phyloP scores from a whole-genome alignment of 225 moss, liverwort and hornwort species.

The Pseudisothecium myosuroides region DNA sequence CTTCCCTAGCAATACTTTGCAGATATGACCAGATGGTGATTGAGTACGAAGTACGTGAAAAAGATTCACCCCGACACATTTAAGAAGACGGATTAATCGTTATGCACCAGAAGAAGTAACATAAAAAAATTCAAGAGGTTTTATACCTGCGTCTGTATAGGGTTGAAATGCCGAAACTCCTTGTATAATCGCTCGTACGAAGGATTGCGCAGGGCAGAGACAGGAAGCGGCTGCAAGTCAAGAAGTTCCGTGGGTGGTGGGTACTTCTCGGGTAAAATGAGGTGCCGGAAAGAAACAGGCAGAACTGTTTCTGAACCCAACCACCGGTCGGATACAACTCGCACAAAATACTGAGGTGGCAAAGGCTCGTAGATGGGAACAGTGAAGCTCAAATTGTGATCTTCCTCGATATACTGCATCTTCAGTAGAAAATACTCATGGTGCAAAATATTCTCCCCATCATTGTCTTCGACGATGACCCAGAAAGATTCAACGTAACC shows the following conservation, averaged over 20 bases:
- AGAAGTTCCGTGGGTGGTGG: conserved; percentile 94
- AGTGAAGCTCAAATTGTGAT: conserved; percentile 83
- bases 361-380: conserved; percentile 91
- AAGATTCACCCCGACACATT: not conserved
- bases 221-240: conserved; percentile 88
- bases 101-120: not conserved
- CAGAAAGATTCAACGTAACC: conserved; percentile 97
- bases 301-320: conserved; percentile 87
- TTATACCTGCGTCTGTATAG: conserved; percentile 77
- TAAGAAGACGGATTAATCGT: not conserved
- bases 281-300: conserved; percentile 88
- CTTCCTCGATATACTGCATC: conserved; percentile 95
- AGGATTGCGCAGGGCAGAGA: conserved; percentile 83
- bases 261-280: conserved; percentile 92
- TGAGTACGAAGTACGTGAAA: not conserved
- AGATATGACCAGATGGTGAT: not conserved
- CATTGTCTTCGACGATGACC: conserved; percentile 94
- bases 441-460: conserved; percentile 85
- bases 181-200: conserved; percentile 77
- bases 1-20: not conserved
- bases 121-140: not conserved
- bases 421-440: conserved; percentile 91
- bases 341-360: conserved; percentile 91
- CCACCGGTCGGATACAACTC: conserved; percentile 92
- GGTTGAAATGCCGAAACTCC: conserved; percentile 85